Evolutionary conservation across 2,329 filamentous ascomycete species (phyloP).

Genomic region (Exophiala mesophila): DNA sequence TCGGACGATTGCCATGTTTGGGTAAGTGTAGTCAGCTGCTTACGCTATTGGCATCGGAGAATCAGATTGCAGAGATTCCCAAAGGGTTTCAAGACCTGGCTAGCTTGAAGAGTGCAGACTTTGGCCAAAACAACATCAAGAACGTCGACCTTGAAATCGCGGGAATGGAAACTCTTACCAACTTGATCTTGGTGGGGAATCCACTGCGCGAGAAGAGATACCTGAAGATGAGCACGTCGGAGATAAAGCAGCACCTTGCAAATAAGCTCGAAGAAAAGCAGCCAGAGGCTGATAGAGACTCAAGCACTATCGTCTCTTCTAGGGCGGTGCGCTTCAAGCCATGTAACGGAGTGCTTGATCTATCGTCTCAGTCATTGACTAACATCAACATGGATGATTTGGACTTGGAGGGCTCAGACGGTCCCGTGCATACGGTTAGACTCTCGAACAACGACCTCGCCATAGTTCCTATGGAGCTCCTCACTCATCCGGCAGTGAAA

Average conservation of each 20-base stretch:
- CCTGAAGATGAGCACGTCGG: conserved; percentile 62
- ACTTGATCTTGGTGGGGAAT: conserved; percentile 79
- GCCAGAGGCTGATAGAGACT: not conserved
- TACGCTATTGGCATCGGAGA: conserved; percentile 74
- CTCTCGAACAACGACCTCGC: conserved; percentile 74
- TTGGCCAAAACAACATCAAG: conserved; percentile 78
- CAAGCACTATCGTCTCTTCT: conserved; percentile 2
- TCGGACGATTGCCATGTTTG: conserved; percentile 68
- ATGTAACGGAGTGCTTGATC: conserved; percentile 53
- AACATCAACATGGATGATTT: conserved; percentile 53
- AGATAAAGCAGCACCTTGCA: conserved; percentile 17
- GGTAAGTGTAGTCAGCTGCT: conserved; percentile 62
- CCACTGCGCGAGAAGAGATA: conserved; percentile 86
- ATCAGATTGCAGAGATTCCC: conserved; percentile 71
- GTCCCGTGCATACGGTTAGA: conserved; percentile 40
- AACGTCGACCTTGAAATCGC: conserved; percentile 71
- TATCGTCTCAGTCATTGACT: conserved; percentile 47
- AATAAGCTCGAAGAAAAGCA: conserved; percentile 10
- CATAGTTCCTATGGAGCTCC: conserved; percentile 59
- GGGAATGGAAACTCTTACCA: conserved; percentile 70
- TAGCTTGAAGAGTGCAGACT: conserved; percentile 70
- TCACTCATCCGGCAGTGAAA: conserved; percentile 60
- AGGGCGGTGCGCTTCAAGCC: conserved; percentile 7
- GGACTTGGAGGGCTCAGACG: conserved; percentile 43
- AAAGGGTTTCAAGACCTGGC: conserved; percentile 65